phyloP scores from a whole-genome alignment of 2,329 filamentous ascomycete genomes.

The Cercospora sojina region DNA sequence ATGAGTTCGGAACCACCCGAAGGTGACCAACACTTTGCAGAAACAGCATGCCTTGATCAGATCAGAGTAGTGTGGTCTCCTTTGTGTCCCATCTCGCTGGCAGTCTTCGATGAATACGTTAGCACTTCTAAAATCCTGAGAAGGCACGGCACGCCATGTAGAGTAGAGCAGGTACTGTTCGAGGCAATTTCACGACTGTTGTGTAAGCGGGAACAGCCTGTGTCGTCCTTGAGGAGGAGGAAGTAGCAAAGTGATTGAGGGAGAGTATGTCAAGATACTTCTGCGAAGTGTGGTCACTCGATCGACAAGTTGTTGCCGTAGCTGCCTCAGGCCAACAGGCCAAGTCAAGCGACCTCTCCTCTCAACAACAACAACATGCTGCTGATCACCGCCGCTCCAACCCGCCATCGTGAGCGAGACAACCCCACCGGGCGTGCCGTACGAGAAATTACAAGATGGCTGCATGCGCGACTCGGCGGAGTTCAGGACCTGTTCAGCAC shows the following conservation, averaged over 20 bases:
- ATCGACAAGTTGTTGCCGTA: too few relatives aligned
- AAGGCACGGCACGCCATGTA: too few relatives aligned
- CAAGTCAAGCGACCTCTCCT: background rate
- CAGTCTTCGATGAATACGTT: too few relatives aligned
- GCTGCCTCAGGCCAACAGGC: background rate
- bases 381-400: background rate
- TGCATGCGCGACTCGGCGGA: background rate
- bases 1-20: background rate
- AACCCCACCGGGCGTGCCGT: background rate
- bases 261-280: too few relatives aligned
- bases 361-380: background rate
- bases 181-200: too few relatives aligned
- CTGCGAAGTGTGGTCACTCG: too few relatives aligned
- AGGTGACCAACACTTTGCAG: background rate
- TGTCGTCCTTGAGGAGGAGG: too few relatives aligned
- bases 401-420: background rate
- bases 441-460: background rate
- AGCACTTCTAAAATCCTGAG: too few relatives aligned
- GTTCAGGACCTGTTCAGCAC: background rate
- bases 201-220: too few relatives aligned
- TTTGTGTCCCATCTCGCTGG: too few relatives aligned
- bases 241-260: too few relatives aligned
- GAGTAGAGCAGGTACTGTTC: too few relatives aligned
- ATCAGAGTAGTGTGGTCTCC: background rate
- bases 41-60: background rate